Evolutionary conservation across 1,139 yeast genomes (phyloP).

Genomic region (Blastobotrys aristatus): DNA sequence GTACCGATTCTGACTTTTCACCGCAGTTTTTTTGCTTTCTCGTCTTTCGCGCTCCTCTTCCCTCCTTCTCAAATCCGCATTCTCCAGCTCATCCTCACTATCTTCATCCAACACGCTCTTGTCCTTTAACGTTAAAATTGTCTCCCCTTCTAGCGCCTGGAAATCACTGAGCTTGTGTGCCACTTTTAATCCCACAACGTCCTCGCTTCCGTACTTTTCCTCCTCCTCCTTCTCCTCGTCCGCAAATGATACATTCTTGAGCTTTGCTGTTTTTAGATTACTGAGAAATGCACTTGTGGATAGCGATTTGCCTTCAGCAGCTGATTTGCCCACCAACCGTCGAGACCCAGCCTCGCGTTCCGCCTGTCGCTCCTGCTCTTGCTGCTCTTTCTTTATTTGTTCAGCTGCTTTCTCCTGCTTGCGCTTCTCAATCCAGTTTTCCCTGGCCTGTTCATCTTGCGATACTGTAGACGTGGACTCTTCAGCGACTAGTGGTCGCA

Average conservation of each 20-base stretch:
- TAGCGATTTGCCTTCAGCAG: conserved; percentile 23
- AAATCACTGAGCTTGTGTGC: conserved; percentile 45
- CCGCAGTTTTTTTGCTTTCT: conserved; percentile 21
- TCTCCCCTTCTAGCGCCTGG: conserved; percentile 40
- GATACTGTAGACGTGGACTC: conserved; percentile 8
- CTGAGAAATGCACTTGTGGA: conserved; percentile 24
- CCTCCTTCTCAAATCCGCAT: conserved; percentile 36
- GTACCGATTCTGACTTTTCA: too few species aligned
- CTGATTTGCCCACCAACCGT: conserved; percentile 28
- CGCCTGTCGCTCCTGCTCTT: conserved; percentile 21
- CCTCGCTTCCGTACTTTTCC: conserved; percentile 25
- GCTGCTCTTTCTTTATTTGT: conserved; percentile 22
- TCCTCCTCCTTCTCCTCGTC: conserved; percentile 18
- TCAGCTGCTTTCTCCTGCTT: conserved; percentile 21
- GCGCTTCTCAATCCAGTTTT: conserved; percentile 30
- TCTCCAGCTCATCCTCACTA: conserved; percentile 45
- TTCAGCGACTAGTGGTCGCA: conserved; percentile 32
- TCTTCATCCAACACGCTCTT: conserved; percentile 47
- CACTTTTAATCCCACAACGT: conserved; percentile 41
- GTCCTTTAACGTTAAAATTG: conserved; percentile 65
- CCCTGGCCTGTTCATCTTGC: conserved; percentile 25
- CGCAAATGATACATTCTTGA: conserved; percentile 15
- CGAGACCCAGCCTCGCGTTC: conserved; percentile 18
- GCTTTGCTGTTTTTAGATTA: conserved; percentile 21
- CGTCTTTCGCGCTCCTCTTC: conserved; percentile 5